Evolutionary conservation across 352 stramenopile species (phyloP).

Genomic region (Achlya hypogyna): DNA sequence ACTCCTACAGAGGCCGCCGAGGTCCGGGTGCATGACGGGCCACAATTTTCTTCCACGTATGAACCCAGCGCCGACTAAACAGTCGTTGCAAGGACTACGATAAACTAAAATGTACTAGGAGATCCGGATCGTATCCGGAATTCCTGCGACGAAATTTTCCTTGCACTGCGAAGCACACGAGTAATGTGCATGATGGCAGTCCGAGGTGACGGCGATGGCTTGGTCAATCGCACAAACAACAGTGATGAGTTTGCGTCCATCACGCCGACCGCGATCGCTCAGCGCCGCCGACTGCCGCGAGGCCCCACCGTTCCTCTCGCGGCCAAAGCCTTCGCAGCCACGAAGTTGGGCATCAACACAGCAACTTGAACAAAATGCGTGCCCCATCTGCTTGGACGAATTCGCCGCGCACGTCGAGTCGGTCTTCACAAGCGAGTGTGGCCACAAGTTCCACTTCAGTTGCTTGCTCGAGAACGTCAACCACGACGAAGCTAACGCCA

Average conservation of each 20-base stretch:
- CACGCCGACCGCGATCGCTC: not conserved
- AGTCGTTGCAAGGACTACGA: not conserved
- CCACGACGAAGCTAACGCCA: slow-evolving; percentile 77
- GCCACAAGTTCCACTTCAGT: slow-evolving; percentile 77
- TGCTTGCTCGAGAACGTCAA: slow-evolving; percentile 83
- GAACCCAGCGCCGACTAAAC: not conserved
- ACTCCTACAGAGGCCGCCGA: slow-evolving; percentile 15
- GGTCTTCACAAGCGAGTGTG: slow-evolving; percentile 76
- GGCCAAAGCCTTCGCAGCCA: too few relatives aligned
- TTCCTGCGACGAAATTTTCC: not conserved
- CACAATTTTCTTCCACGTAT: not conserved
- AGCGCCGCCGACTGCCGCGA: not conserved
- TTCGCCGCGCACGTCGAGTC: slow-evolving; percentile 40
- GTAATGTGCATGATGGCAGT: not conserved
- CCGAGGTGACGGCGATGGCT: too few relatives aligned
- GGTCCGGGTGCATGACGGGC: slow-evolving; percentile 15
- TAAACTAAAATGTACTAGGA: not conserved
- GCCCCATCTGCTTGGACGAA: slow-evolving; percentile 78
- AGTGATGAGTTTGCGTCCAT: not conserved
- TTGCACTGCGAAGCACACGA: not conserved
- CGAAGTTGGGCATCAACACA: not conserved
- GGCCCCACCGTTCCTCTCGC: too few relatives aligned
- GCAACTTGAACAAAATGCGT: slow-evolving; percentile 27
- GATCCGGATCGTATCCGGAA: not conserved
- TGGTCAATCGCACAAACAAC: too few relatives aligned